These are phyloP conservation scores for Novymonas esmeraldas DNA, from an alignment of 208 protist species.

Conservation along the genomic window DNA sequence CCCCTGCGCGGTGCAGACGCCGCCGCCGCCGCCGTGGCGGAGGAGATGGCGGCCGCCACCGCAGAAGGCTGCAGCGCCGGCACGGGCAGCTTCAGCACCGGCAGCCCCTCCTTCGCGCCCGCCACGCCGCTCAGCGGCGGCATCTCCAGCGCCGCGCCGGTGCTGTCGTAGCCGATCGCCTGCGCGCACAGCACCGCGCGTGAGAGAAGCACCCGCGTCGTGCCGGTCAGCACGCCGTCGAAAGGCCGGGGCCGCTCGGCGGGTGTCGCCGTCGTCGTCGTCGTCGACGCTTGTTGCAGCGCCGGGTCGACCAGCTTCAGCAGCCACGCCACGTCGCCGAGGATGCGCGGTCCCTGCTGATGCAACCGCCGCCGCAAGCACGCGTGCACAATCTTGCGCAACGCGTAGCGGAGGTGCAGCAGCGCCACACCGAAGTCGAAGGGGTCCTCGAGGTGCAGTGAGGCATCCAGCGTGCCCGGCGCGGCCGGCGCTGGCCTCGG, in stretches of 20 bases:
- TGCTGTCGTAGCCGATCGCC: conserved; percentile 46
- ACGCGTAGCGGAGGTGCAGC: conserved; percentile 83
- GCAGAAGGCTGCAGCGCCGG: conserved; percentile 31
- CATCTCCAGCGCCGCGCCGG: conserved; percentile 24
- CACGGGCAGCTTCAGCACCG: conserved; percentile 34
- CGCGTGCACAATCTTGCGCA: conserved; percentile 85
- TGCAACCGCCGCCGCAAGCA: conserved; percentile 66
- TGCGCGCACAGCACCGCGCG: conserved; percentile 70
- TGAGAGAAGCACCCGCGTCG: conserved; percentile 67
- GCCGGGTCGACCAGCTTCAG: conserved; percentile 44
- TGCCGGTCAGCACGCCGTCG: conserved; percentile 71
- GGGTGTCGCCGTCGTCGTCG: not conserved
- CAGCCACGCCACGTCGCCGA: conserved; percentile 74
- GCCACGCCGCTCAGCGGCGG: conserved; percentile 1
- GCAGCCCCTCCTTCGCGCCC: conserved; percentile 12
- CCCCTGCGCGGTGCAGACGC: conserved; percentile 13
- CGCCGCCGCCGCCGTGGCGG: conserved; percentile 9
- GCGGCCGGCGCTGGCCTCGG: not conserved
- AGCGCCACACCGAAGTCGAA: conserved; percentile 78
- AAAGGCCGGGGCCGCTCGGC: conserved; percentile 5
- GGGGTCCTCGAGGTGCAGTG: conserved; percentile 74
- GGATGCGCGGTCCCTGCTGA: conserved; percentile 52
- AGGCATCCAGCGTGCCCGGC: conserved; percentile 48
- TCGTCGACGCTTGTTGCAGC: conserved; percentile 9
- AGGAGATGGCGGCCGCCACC: conserved; percentile 25